Conservation (phyloP, 768 basidiomycete genomes). For the Mycena metata region DNA sequence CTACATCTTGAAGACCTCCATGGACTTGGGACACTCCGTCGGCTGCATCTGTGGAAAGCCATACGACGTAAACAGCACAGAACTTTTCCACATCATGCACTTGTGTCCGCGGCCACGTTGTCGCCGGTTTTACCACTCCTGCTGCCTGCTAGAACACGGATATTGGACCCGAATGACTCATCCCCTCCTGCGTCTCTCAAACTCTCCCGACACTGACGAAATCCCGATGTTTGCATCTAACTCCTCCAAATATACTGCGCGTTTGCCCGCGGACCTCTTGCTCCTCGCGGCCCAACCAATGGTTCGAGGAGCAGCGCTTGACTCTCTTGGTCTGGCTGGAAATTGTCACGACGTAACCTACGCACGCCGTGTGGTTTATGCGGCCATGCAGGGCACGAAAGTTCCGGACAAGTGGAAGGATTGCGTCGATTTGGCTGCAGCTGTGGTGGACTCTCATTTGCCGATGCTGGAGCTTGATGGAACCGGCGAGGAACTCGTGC, state of each 20-base stretch:
- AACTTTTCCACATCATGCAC: conserved; percentile 20
- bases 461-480: conserved; percentile 2
- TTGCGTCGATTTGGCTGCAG: conserved; percentile 5
- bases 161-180: conserved; percentile 9
- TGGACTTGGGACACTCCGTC: not conserved
- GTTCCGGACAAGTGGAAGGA: conserved; percentile 15
- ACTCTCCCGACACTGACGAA: conserved; percentile 14
- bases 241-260: not conserved
- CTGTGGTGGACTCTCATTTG: conserved; percentile 6
- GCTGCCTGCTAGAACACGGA: conserved; percentile 19
- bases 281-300: conserved; percentile 32
- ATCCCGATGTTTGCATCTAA: not conserved
- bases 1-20: not conserved
- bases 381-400: not conserved
- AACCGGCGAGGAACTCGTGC: conserved; percentile 11
- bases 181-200: conserved; percentile 8
- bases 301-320: conserved; percentile 31
- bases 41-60: conserved; percentile 29
- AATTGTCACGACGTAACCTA: conserved; percentile 17
- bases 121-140: conserved; percentile 25
- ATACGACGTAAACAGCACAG: conserved; percentile 13
- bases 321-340: conserved; percentile 17
- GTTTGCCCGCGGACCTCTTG: not conserved
- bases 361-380: conserved; percentile 11
- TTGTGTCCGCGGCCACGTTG: conserved; percentile 32